Evolutionary conservation across 306 rosid species (phyloP), one percentile per base, ranked within the genome.

Genomic region (Quercus dentata): DNA sequence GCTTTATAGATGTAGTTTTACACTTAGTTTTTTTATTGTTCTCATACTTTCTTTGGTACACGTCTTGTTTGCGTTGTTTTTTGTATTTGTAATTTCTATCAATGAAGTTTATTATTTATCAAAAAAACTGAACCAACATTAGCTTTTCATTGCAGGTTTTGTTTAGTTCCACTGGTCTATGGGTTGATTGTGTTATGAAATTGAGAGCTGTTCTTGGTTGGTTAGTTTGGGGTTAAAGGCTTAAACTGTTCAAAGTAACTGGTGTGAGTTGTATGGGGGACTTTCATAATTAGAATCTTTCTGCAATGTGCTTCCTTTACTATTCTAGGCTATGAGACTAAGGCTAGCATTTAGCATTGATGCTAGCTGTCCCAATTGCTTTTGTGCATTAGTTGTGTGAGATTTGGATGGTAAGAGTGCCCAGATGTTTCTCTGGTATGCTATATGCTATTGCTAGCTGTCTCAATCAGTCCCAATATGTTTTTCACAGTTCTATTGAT

Each of bases 361-460:
- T 85, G 68, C 78, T 80, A 71, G 75, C 84, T 74, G 78, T 71
- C 77, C 1, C 81, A 74, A 27, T 75, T 78, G 41, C 76, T 74
- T 76, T 76, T 33, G 70, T 64, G 35, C 67, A 59, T 62, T 75
- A n/a, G 74, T 76, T 61, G 30, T 76, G 73, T 71, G 38, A 69
- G 75, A 67, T 19, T 86, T 74, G 73, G 64, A 85, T 46, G 49
- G 79, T 25, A 63, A 21, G 65, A 76, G 67, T 78, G 65, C 31
- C 65, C 28, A 75, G 74, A 35, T 79, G 17, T 58, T 80, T 75
- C 69, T 70, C 63, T 81, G 77, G 85, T 63, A 54, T 41, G 68
- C 57, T 70, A 23, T 25, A 75, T 63, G 17, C 54, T 41, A 41
- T 41, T 41, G 46, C 46, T 41, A 41, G 46, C 12, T 41, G 46